A percentile compares a stretch with the other conserved stretches of the same genome.
Evolutionary conservation across 2,329 filamentous ascomycete genomes (phyloP).

Genomic region (Fusarium sp.): DNA sequence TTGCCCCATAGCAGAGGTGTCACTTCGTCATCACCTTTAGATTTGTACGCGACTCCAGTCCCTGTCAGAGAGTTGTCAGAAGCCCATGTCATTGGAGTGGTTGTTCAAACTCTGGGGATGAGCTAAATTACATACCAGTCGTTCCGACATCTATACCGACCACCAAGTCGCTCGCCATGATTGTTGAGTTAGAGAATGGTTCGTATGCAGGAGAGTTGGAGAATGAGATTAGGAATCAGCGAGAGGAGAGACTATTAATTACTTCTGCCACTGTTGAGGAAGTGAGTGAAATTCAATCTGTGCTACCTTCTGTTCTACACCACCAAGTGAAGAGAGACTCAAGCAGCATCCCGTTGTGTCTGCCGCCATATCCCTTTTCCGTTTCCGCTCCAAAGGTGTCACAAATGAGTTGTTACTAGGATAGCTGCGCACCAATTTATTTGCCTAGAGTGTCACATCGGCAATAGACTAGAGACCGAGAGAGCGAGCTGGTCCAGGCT

Average conservation of each 20-base stretch:
- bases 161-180: neutral
- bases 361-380: neutral
- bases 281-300: too few species aligned
- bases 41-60: neutral
- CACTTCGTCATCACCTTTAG: neutral
- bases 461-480: neutral
- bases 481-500: neutral
- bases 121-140: neutral
- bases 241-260: too few species aligned
- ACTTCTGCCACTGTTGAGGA: too few species aligned
- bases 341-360: too few species aligned
- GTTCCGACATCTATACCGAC: neutral
- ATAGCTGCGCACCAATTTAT: neutral
- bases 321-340: too few species aligned
- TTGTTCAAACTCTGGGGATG: neutral
- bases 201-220: too few species aligned
- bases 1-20: neutral
- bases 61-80: neutral
- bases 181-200: too few species aligned
- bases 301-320: too few species aligned
- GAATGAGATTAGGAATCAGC: too few species aligned
- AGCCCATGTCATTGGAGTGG: neutral
- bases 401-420: neutral
- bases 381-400: neutral
- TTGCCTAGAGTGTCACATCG: neutral